Evolutionary conservation across 768 basidiomycete species (phyloP), one percentile per base, ranked within the genome.

Genomic region (Podaxis mareebaensis): DNA sequence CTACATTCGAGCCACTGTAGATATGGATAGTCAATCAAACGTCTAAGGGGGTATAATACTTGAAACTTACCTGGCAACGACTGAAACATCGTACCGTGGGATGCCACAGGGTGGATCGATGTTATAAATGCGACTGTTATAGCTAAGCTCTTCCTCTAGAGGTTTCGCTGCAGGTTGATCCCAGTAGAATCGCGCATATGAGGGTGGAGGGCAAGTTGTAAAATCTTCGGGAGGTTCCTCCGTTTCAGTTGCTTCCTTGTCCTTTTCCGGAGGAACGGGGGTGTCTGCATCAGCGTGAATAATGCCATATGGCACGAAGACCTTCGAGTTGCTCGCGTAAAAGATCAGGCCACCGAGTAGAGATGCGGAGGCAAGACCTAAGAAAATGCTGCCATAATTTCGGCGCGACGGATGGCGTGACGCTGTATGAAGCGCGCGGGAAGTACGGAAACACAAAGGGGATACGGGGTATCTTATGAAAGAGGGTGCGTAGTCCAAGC

Each of bases 31-130:
- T 38, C 11, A 44, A 28, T 44, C 8, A 10, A 53, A 42, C n/a
- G 12, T 13, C 13, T 12, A 33, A 7, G n/a, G 22, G 15, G 2
- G 28, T 3, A 11, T 20, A 6, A 26, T 33, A 12, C 20, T 40
- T 10, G 12, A 24, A 38, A 12, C 60, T 54, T 22, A 38, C 61
- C 44, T 33, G 53, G 28, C 2, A 22, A 62, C 42, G 13, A 38
- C 28, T 10, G 53, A 30, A 17, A 55, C 30, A 22, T 62, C 61
- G 15, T 62, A 54, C 36, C 61, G 39, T 22, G 61, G n/a, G 8
- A 62, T 46, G 5, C 61, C 61, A 48, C 61, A 62, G 3, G 61
- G 42, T 4, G 15, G 1, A 10, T 62, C 40, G 2, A 55, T 53
- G 8, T 46, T 20, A 26, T 44, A 62, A 17, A 62, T 55, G 1